Evolutionary conservation across 768 basidiomycete genomes (phyloP).

Genomic region (Hortiboletus campestris): DNA sequence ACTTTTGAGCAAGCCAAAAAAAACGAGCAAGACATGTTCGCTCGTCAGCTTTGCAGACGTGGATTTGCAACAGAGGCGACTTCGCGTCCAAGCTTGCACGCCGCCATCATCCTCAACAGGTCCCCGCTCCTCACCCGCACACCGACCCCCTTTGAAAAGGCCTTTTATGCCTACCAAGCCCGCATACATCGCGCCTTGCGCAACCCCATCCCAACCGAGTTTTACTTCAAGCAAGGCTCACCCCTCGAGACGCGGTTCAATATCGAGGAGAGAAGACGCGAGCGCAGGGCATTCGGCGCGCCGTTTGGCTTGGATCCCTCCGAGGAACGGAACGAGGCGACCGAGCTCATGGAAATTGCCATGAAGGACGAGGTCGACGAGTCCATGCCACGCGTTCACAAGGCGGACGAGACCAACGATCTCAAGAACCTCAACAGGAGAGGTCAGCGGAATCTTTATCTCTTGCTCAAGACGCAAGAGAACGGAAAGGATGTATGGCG

Average conservation of each 20-base stretch:
- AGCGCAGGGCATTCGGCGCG: constrained; percentile 71
- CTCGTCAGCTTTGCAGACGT: constrained; percentile 27
- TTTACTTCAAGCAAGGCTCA: constrained; percentile 93
- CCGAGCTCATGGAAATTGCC: constrained; percentile 57
- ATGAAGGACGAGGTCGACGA: constrained; percentile 61
- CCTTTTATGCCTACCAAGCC: constrained; percentile 81
- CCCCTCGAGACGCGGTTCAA: constrained; percentile 79
- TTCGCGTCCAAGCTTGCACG: constrained; percentile 42
- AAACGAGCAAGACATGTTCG: constrained; percentile 10
- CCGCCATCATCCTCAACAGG: constrained; percentile 75
- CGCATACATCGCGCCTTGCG: constrained; percentile 82
- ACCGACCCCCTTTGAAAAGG: constrained; percentile 69
- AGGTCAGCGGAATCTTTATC: constrained; percentile 84
- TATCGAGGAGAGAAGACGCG: constrained; percentile 70
- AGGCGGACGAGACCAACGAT: constrained; percentile 60
- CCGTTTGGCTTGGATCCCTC: constrained; percentile 47
- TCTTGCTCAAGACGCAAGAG: constrained; percentile 60
- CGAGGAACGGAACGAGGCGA: constrained; percentile 42
- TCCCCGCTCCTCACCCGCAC: constrained; percentile 73
- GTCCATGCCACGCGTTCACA: constrained; percentile 57
- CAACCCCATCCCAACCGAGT: constrained; percentile 84
- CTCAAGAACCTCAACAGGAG: constrained; percentile 75
- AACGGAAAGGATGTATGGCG: constrained; percentile 63
- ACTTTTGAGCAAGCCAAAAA: no score
- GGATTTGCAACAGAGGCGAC: constrained; percentile 44